Conservation (phyloP, 352 stramenopile genomes). For the Phytopythium aichiense region DNA sequence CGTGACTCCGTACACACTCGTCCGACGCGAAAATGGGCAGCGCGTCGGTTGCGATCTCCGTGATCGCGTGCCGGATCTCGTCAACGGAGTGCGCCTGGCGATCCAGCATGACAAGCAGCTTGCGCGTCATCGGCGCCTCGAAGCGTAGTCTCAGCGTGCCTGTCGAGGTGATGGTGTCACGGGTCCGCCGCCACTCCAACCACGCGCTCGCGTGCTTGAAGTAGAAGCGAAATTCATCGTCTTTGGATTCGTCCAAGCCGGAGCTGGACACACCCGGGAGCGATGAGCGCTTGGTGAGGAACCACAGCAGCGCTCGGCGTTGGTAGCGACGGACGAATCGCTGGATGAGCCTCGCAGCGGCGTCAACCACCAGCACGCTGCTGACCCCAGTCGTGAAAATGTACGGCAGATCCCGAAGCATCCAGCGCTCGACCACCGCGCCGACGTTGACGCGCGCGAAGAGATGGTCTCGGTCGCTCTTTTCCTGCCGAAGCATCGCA, state of each 20-base stretch:
- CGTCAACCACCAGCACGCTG: constrained; percentile 17
- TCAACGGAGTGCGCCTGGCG: constrained; percentile 16
- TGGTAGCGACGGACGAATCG: constrained; percentile 18
- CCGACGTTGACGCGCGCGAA: constrained; percentile 10
- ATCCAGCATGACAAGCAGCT: constrained; percentile 37
- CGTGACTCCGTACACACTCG: constrained; percentile 15
- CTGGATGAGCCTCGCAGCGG: constrained; percentile 27
- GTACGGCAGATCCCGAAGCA: constrained; percentile 27
- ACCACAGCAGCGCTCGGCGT: constrained; percentile 16
- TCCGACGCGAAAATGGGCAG: constrained; percentile 25
- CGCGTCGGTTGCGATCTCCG: constrained; percentile 30
- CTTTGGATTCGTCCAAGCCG: neutral
- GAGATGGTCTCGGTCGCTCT: neutral
- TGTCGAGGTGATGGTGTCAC: neutral
- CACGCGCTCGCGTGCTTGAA: constrained; percentile 41
- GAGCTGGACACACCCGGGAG: neutral
- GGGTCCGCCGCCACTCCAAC: constrained; percentile 15
- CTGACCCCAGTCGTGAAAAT: constrained; percentile 30
- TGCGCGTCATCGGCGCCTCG: constrained; percentile 36
- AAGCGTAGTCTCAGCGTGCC: constrained; percentile 26
- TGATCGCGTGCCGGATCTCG: constrained; percentile 27
- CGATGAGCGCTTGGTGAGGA: constrained; percentile 16
- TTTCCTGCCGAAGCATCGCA: neutral
- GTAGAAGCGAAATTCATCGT: constrained; percentile 28
- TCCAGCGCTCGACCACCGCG: constrained; percentile 28